Base-by-base conservation (phyloP, 768 basidiomycete genomes). In the Lactarius evosmus region DNA sequence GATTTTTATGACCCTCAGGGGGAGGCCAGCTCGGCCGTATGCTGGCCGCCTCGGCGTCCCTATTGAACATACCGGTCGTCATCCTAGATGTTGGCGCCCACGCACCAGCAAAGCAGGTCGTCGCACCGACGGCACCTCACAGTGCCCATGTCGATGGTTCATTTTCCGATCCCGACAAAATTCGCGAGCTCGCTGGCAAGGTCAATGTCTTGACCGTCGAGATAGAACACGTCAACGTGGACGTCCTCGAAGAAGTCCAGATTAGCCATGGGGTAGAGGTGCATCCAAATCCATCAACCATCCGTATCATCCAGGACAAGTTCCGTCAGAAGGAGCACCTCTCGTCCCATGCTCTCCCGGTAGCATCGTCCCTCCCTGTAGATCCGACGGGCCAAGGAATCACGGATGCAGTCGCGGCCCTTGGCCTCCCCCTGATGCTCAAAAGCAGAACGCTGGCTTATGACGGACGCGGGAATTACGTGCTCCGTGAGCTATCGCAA, bases 11-110 rank as follows among this genome's bases (percentile, higher is more conserved):
- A 57, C 33, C 2, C 33, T 19, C 59, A 95, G 96, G 96, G 66
- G 97, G 97, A 40, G 95, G 96, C 66, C 96, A 98, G 76, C 85
- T 99, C 29, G 96, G 96, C 29, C 93, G 96, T 27, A 99, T 99
- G 97, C 83, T 99, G 16, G 91, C 89, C 4, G 87, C 88, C 34
- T 87, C 95, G 0, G 95, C 96, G 3, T 88, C 95, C 2, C 81
- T 93, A 34, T 82, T 98, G 56, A 91, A 94, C 71, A 80, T 97
- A 69, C 83, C 88, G 44, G 78, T 95, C 19, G 75, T 94, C 34
- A 85, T 97, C 67, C 88, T 99, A 38, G 97, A 97, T 72, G 83
- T 85, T 11, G 93, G 92, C 16, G 78, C 82, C n/a, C 73, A 82
- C 61, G 83, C 82, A 0, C 97, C 96, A 0, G 97, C 96, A 9